These are phyloP conservation scores for Cercophora samala DNA, from an alignment of 495 filamentous ascomycete species.

Conservation along the genomic window DNA sequence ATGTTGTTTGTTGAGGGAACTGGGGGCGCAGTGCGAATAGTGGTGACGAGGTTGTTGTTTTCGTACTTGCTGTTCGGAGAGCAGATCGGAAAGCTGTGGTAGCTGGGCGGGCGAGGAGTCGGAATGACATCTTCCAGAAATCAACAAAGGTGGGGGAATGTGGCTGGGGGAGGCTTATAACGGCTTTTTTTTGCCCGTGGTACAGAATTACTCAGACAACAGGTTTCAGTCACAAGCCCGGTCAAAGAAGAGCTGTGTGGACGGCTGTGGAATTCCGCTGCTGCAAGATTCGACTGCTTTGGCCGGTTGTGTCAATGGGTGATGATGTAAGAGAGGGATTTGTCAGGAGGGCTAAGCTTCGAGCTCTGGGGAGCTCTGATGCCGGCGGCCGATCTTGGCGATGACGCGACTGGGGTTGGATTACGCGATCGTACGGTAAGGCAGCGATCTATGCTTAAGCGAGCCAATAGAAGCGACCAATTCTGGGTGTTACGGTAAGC, in stretches of 20 bases:
- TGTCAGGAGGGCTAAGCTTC: constrained; percentile 1
- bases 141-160: neutral
- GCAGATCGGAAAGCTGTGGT: neutral
- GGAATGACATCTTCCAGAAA: constrained; percentile 26
- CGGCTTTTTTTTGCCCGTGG: neutral
- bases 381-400: neutral
- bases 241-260: constrained; percentile 5
- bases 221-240: neutral
- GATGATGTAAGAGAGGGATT: constrained; percentile 12
- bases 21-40: constrained; percentile 14
- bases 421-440: neutral
- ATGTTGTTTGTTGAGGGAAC: constrained; percentile 15
- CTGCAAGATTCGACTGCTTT: neutral
- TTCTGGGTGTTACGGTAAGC: neutral
- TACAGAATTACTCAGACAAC: neutral
- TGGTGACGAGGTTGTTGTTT: neutral
- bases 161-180: constrained; percentile 4
- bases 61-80: neutral
- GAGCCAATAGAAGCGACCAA: neutral
- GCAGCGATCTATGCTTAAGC: neutral
- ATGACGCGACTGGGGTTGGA: neutral
- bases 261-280: neutral
- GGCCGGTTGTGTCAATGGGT: neutral
- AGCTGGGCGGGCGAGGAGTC: constrained; percentile 19
- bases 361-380: neutral